These are phyloP conservation scores for Amylostereum areolatum DNA, from an alignment of 1,284 basidiomycete species.

Conservation along the genomic window DNA sequence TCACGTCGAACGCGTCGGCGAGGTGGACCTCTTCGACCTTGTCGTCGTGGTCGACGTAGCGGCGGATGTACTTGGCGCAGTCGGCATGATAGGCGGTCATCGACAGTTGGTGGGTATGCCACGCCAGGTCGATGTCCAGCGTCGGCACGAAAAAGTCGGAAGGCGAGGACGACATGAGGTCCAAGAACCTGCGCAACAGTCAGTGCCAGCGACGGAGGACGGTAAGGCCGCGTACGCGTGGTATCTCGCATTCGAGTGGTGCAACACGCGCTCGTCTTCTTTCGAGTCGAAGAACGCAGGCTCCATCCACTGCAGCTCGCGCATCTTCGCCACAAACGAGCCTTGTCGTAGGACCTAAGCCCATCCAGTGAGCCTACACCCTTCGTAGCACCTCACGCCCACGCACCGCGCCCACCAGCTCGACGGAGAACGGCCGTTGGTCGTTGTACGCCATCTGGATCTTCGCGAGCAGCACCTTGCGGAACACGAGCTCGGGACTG, in stretches of 20 bases:
- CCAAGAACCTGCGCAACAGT: slow-evolving; percentile 31
- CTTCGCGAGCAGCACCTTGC: slow-evolving; percentile 20
- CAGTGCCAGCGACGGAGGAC: not conserved
- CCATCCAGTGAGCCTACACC: too few relatives aligned
- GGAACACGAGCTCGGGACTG: slow-evolving; percentile 7
- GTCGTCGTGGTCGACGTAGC: slow-evolving; percentile 28
- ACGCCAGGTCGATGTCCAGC: slow-evolving; percentile 39
- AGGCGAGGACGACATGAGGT: slow-evolving; percentile 30
- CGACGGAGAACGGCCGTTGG: slow-evolving; percentile 42
- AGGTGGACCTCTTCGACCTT: slow-evolving; percentile 26
- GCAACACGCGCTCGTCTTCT: slow-evolving; percentile 21
- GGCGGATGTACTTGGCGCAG: slow-evolving; percentile 25
- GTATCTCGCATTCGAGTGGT: slow-evolving; percentile 23
- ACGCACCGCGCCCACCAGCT: slow-evolving; percentile 47
- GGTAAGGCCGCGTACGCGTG: slow-evolving; percentile 21
- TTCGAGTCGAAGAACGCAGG: slow-evolving; percentile 30
- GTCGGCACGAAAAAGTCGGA: slow-evolving; percentile 29
- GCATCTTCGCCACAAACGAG: slow-evolving; percentile 49
- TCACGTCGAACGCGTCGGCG: slow-evolving; percentile 28
- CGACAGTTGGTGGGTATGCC: slow-evolving; percentile 43
- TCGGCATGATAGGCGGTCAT: slow-evolving; percentile 24
- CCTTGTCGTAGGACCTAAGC: slow-evolving; percentile 49
- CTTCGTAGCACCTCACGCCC: not conserved
- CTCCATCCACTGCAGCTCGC: slow-evolving; percentile 44
- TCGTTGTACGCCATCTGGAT: slow-evolving; percentile 40